Percentiles rank a stretch among this genome's conserved stretches.
Evolutionary conservation across 495 filamentous ascomycete genomes (phyloP).

Genomic region (Talaromyces wortmannii): DNA sequence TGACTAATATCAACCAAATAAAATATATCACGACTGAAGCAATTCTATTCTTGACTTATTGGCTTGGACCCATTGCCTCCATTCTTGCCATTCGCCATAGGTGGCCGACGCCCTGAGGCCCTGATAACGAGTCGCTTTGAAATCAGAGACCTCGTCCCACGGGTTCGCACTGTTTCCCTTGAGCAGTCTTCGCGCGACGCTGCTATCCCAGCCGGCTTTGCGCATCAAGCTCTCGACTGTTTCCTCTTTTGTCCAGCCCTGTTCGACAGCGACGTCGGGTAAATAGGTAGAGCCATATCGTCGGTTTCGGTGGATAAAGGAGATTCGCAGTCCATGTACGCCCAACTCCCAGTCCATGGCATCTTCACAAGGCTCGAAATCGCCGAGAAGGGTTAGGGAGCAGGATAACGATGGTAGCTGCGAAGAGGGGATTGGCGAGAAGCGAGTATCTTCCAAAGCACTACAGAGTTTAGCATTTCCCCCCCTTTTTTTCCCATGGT

Average conservation of each 20-base stretch:
- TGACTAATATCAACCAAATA: neutral
- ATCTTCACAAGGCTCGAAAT: constrained; percentile 65
- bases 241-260: constrained; percentile 95
- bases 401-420: constrained; percentile 66
- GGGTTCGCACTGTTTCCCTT: constrained; percentile 24
- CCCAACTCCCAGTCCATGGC: constrained; percentile 84
- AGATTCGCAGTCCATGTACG: constrained; percentile 74
- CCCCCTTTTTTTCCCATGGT: neutral
- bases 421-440: constrained; percentile 59
- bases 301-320: constrained; percentile 58
- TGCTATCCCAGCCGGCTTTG: constrained; percentile 76
- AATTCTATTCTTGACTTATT: neutral
- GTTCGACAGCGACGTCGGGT: constrained; percentile 85
- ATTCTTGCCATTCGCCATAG: constrained; percentile 68
- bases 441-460: constrained; percentile 82
- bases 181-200: constrained; percentile 38
- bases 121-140: constrained; percentile 74
- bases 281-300: constrained; percentile 73
- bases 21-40: neutral
- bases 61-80: constrained; percentile 64
- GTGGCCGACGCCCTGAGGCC: constrained; percentile 62
- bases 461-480: constrained; percentile 26
- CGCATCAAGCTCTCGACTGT: constrained; percentile 84
- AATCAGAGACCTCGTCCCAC: constrained; percentile 67
- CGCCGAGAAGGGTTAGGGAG: constrained; percentile 66